A percentile compares a stretch with the other conserved stretches of the same genome.
phyloP scores from a whole-genome alignment of 139 green algal genomes.

The Micractinium conductrix region DNA sequence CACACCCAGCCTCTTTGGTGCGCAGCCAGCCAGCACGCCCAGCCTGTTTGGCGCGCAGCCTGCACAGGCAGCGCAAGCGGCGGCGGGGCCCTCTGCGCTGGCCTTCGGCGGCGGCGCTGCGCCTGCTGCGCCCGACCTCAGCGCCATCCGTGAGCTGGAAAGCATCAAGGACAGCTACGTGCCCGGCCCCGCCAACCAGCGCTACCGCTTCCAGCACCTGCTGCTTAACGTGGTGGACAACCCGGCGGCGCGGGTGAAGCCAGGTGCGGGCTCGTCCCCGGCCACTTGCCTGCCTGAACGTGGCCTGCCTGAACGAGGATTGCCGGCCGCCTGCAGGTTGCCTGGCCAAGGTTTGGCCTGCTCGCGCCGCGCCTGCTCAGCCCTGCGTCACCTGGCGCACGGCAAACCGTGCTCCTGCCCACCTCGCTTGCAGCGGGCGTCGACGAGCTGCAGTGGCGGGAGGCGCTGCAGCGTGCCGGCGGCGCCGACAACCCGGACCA shows the following conservation, averaged over 20 bases:
- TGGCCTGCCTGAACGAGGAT: too few species aligned
- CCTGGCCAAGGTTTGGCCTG: too few species aligned
- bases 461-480: conserved; percentile 66
- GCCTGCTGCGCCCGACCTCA: conserved; percentile 28
- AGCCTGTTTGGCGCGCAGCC: conserved; percentile 29
- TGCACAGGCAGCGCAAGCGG: conserved; percentile 1
- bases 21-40: conserved; percentile 9
- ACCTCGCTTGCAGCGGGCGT: too few species aligned
- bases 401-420: too few species aligned
- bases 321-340: too few species aligned
- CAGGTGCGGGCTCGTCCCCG: too few species aligned
- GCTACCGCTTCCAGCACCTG: conserved; percentile 74
- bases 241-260: conserved; percentile 65
- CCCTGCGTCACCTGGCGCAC: too few species aligned
- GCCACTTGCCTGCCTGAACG: too few species aligned
- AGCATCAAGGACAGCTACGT: conserved; percentile 53
- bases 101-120: conserved; percentile 4
- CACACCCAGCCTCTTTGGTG: neutral
- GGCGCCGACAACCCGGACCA: conserved; percentile 65
- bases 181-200: conserved; percentile 22
- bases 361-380: too few species aligned
- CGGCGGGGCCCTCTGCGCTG: neutral
- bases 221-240: conserved; percentile 77
- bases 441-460: conserved; percentile 80
- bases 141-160: conserved; percentile 54